Percentiles rank a stretch among this genome's conserved stretches.
These are phyloP conservation scores for Flagelloscypha sp. DNA, from an alignment of 768 basidiomycete genomes.

Conservation along the genomic window DNA sequence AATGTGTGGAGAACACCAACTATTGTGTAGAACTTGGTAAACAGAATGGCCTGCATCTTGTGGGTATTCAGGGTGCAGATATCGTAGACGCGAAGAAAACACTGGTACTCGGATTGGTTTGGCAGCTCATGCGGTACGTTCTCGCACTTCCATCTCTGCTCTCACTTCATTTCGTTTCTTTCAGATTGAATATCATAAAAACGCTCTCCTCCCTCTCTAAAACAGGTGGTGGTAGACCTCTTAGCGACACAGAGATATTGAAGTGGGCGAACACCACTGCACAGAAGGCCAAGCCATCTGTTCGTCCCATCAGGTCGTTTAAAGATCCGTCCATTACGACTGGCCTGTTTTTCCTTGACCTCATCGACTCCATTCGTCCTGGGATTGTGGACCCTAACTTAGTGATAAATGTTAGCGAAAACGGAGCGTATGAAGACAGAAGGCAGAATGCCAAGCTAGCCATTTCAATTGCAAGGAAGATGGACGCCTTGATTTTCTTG, in stretches of 20 bases:
- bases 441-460: slow-evolving; percentile 94
- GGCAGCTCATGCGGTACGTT: slow-evolving; percentile 90
- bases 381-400: slow-evolving; percentile 91
- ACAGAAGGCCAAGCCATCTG: slow-evolving; percentile 52
- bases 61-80: slow-evolving; percentile 96
- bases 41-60: slow-evolving; percentile 89
- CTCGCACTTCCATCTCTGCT: neutral
- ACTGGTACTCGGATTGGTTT: slow-evolving; percentile 89
- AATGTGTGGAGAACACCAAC: slow-evolving; percentile 99
- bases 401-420: slow-evolving; percentile 52
- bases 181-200: slow-evolving; percentile 80
- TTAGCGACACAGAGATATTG: slow-evolving; percentile 89
- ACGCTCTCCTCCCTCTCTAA: slow-evolving; percentile 74
- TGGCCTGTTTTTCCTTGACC: slow-evolving; percentile 87
- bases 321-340: slow-evolving; percentile 88
- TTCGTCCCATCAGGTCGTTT: slow-evolving; percentile 77
- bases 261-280: slow-evolving; percentile 94
- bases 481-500: slow-evolving; percentile 92
- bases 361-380: slow-evolving; percentile 84
- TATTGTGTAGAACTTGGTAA: slow-evolving; percentile 90
- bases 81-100: slow-evolving; percentile 93
- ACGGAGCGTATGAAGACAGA: slow-evolving; percentile 76
- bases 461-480: slow-evolving; percentile 97
- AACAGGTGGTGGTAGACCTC: slow-evolving; percentile 64
- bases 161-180: neutral